A percentile compares a stretch with the other conserved stretches of the same genome.
Evolutionary conservation across 2,329 filamentous ascomycete species (phyloP).

Genomic region (Trichophyton benhamiae): DNA sequence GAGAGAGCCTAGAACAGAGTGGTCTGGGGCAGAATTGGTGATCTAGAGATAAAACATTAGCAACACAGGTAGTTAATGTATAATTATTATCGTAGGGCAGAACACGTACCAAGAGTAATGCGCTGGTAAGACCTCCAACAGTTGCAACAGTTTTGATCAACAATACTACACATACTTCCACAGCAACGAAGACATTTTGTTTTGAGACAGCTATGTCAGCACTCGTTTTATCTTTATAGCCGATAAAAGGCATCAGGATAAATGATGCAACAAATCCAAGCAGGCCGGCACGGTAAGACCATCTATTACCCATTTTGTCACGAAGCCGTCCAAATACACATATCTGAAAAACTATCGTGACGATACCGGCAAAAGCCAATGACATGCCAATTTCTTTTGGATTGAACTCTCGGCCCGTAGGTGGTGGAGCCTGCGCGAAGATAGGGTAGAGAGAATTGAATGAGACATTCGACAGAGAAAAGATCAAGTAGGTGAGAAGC

Average conservation of each 20-base stretch:
- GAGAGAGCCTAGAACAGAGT: slow-evolving; percentile 73
- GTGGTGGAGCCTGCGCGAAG: slow-evolving; percentile 63
- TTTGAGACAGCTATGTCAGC: slow-evolving; percentile 45
- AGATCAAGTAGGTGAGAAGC: slow-evolving; percentile 76
- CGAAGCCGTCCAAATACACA: slow-evolving; percentile 71
- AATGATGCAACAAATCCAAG: slow-evolving; percentile 73
- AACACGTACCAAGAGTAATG: slow-evolving; percentile 62
- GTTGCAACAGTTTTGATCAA: slow-evolving; percentile 82
- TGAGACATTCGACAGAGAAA: slow-evolving; percentile 85
- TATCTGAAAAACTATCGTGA: slow-evolving; percentile 83
- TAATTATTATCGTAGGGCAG: background rate
- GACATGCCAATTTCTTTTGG: slow-evolving; percentile 76
- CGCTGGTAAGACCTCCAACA: slow-evolving; percentile 80
- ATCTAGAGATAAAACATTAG: slow-evolving; percentile 44
- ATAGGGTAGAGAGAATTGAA: slow-evolving; percentile 95
- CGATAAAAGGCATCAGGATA: slow-evolving; percentile 77
- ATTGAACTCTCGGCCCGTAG: slow-evolving; percentile 62
- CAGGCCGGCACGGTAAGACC: slow-evolving; percentile 67
- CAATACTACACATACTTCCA: slow-evolving; percentile 67
- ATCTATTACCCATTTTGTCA: slow-evolving; percentile 68
- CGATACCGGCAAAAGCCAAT: slow-evolving; percentile 67
- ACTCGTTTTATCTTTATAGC: slow-evolving; percentile 53
- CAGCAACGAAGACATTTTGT: slow-evolving; percentile 60
- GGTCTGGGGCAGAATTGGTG: slow-evolving; percentile 80
- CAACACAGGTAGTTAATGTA: background rate